Base-by-base conservation (phyloP, 352 stramenopile species). In the Phytopythium sindhum region DNA sequence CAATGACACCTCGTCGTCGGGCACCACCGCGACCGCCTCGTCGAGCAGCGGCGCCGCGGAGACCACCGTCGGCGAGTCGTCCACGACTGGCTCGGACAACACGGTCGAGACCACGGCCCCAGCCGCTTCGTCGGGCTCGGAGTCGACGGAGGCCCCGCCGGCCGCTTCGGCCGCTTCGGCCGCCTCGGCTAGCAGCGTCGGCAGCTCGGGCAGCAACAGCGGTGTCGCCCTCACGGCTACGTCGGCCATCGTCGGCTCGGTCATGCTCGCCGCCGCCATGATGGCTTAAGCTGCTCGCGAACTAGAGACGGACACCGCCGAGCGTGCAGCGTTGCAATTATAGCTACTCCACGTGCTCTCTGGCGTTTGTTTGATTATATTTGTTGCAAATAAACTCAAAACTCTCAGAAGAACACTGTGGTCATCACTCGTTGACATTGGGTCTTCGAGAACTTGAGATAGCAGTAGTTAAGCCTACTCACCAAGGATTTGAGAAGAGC, bases 181-280 rank as follows among this genome's bases (percentile, higher is more conserved):
- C 26, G 56, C 59, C 2, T 33, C 59, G 9, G 19, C n/a, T 19
- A 35, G 33, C 35, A 33, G 31, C 31, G 31, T 48, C 33, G 29
- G 45, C 45, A 35, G 45, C 10, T 64, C 59, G 59, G 52, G 24
- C 39, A 61, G 52, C 24, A 66, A 28, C 61, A 57, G 52, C 42
- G 61, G 61, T 21, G 51, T 42, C 41, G 45, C 39, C 15, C 19
- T 64, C 21, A 45, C 61, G 29, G 61, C 47, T 53, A 48, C 55
- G 39, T 60, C 54, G 35, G 61, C 61, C 23, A 21, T 51, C 31
- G 61, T 44, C 28, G 53, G 44, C 53, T 41, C 47, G 57, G 57
- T 66, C 4, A 17, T 59, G 41, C 47, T 56, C 50, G 54, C 45
- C n/a, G 61, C 52, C 61, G 61, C 53, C 28, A 57, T 59, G 37